These are phyloP conservation scores for Sphaerulina vaccinii DNA, from an alignment of 2,329 filamentous ascomycete genomes.

Conservation along the genomic window DNA sequence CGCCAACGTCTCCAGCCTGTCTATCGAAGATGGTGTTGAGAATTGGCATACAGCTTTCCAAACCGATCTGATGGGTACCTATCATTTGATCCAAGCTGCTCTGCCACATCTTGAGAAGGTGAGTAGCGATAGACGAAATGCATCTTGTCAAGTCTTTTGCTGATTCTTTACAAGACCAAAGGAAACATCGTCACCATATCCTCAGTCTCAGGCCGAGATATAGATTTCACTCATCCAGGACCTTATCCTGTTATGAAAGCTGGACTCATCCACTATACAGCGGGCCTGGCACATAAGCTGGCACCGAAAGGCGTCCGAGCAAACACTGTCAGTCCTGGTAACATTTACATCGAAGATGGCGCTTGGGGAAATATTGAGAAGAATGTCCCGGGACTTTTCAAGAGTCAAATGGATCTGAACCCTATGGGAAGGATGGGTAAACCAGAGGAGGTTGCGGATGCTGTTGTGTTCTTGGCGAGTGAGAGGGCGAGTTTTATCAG, in stretches of 20 bases:
- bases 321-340: slow-evolving; percentile 38
- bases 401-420: slow-evolving; percentile 28
- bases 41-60: slow-evolving; percentile 34
- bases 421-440: slow-evolving; percentile 50
- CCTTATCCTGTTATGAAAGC: slow-evolving; percentile 42
- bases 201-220: slow-evolving; percentile 39
- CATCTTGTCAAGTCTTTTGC: too few relatives aligned
- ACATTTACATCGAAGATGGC: slow-evolving; percentile 41
- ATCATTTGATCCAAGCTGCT: slow-evolving; percentile 35
- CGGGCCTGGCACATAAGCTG: slow-evolving; percentile 37
- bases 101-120: slow-evolving; percentile 39
- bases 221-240: slow-evolving; percentile 40
- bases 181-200: slow-evolving; percentile 40
- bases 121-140: too few relatives aligned
- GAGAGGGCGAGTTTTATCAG: slow-evolving; percentile 32
- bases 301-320: slow-evolving; percentile 40
- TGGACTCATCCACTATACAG: slow-evolving; percentile 40
- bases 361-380: slow-evolving; percentile 39
- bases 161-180: too few relatives aligned
- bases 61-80: slow-evolving; percentile 39
- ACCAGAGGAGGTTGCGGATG: slow-evolving; percentile 52
- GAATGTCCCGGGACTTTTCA: slow-evolving; percentile 35
- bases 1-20: slow-evolving; percentile 36
- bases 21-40: slow-evolving; percentile 28
- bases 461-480: slow-evolving; percentile 45